These are phyloP conservation scores for Ascochyta lentis DNA, from an alignment of 2,329 filamentous ascomycete species.

Conservation along the genomic window DNA sequence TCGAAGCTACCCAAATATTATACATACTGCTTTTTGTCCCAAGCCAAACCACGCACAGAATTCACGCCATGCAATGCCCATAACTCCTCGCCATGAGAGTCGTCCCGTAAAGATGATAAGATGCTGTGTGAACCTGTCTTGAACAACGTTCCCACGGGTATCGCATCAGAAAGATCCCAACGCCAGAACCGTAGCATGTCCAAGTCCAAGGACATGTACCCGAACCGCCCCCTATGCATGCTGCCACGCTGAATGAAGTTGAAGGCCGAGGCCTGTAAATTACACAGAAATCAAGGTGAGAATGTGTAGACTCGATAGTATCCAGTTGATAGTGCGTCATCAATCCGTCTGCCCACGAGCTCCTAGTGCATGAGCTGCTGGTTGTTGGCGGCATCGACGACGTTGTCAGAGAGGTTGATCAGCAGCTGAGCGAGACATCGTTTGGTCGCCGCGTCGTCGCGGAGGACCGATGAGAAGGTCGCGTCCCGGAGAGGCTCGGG, in stretches of 20 bases:
- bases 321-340: not conserved
- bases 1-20: constrained; percentile 26
- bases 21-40: constrained; percentile 36
- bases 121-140: constrained; percentile 30
- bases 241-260: constrained; percentile 31
- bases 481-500: constrained; percentile 98
- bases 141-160: constrained; percentile 36
- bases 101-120: constrained; percentile 30
- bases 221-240: constrained; percentile 21
- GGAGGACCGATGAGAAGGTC: constrained; percentile 93
- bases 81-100: constrained; percentile 38
- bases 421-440: constrained; percentile 95
- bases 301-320: not conserved
- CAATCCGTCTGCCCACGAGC: not conserved
- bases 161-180: constrained; percentile 36
- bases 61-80: constrained; percentile 38
- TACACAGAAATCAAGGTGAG: constrained; percentile 27
- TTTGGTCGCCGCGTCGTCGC: constrained; percentile 97
- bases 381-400: constrained; percentile 61
- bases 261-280: constrained; percentile 31
- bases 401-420: constrained; percentile 93
- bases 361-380: constrained; percentile 46
- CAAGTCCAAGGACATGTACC: constrained; percentile 29
- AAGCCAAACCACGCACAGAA: constrained; percentile 18
- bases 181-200: constrained; percentile 34